Base-by-base conservation (phyloP, 331 rosid species). In the Dryas integrifolia region DNA sequence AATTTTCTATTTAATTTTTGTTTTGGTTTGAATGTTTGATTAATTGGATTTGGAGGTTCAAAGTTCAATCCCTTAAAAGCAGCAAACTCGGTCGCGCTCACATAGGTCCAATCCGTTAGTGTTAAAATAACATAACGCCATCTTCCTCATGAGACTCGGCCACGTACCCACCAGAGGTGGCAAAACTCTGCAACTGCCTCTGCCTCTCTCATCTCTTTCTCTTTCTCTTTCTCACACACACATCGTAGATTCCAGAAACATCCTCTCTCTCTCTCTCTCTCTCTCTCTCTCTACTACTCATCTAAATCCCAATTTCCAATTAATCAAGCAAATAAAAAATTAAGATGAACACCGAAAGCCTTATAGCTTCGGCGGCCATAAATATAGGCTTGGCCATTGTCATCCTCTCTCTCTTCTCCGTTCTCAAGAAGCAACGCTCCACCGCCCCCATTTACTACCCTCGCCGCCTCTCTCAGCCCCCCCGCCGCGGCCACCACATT, bases 361-460 rank as follows among this genome's bases (percentile, higher is more conserved):
- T 93, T 9, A 24, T 89, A 5, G 97, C 98, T 45, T 93, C 97
- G 4, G 96, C 97, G 16, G 79, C 87, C 74, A 86, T 89, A 56
- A 94, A 94, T 92, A 80, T 91, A 52, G 92, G 96, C 3, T 53
- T 89, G 52, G 95, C 98, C 43, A 16, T 89, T 18, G 62, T 91
- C 12, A 74, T 72, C 11, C 95, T 94, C 45, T 67, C 96, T 2
- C 89, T 91, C 48, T 94, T 91, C 80, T 86, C 98, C 76, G 61
- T 91, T 24, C 88, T 94, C 39, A 94, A 89, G 73, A 94, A 91
- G 13, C 96, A 86, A 52, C 95, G 91, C 5, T 81, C 92, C 3
- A 77, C 81, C 70, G 91, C 96, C 35, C 64, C 85, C 40, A 82
- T 94, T 0, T 94, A 89, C 88, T 89, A 85, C 72, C 90, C 97